These are phyloP conservation scores for Clonostachys solani DNA, from an alignment of 2,329 filamentous ascomycete species.

Conservation along the genomic window DNA sequence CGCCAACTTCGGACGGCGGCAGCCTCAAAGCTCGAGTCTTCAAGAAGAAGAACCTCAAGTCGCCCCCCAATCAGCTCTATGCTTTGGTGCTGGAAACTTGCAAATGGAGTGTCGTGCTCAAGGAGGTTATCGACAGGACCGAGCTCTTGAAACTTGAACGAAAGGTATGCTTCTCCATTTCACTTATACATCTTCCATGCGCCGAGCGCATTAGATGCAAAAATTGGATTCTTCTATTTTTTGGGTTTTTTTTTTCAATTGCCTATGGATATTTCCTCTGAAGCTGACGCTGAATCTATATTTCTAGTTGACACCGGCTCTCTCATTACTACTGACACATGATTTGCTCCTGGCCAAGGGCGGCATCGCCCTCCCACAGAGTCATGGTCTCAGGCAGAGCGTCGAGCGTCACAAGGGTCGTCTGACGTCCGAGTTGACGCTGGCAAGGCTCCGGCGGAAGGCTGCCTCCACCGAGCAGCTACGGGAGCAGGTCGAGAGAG, in stretches of 20 bases:
- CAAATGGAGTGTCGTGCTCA: conserved; percentile 85
- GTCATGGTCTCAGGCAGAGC: conserved; percentile 71
- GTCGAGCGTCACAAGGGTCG: conserved; percentile 80
- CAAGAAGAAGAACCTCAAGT: conserved; percentile 68
- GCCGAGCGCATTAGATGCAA: no score
- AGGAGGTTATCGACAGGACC: conserved; percentile 83
- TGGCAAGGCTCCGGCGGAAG: conserved; percentile 68
- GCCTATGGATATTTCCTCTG: conserved; percentile 11
- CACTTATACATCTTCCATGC: no score
- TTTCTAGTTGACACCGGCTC: conserved; percentile 67
- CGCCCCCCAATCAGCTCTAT: conserved; percentile 76
- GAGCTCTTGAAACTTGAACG: conserved; percentile 74
- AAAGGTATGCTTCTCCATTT: conserved; percentile 55
- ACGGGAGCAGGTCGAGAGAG: conserved; percentile 48
- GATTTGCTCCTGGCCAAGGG: conserved; percentile 79
- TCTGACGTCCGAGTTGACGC: conserved; percentile 77
- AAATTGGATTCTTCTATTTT: neutral
- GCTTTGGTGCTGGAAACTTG: conserved; percentile 81
- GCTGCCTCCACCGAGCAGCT: conserved; percentile 66
- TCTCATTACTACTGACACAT: conserved; percentile 80
- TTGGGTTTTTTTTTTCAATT: neutral
- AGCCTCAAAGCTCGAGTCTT: conserved; percentile 88
- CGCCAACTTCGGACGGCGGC: conserved; percentile 52
- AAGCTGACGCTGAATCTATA: conserved; percentile 4
- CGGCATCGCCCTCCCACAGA: conserved; percentile 76